Evolutionary conservation across 306 rosid genomes (phyloP), one percentile per base, ranked within the genome.

Genomic region (Dalbergia oliveri): DNA sequence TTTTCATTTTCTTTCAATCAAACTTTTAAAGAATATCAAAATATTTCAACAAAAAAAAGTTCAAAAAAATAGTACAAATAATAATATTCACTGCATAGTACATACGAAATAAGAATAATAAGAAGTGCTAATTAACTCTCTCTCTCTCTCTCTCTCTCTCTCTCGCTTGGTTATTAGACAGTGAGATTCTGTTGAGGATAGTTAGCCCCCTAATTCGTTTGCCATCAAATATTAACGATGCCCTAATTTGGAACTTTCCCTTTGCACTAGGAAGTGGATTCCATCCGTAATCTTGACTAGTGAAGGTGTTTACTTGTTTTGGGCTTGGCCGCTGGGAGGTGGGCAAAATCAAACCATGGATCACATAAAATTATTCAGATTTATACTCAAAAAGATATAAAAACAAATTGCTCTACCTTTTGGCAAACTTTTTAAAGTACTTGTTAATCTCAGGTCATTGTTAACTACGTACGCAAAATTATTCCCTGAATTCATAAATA

Each of bases 171-270:
- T 58, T 69, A 75, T 23, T 74, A 31, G 63, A 76, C 72, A 16
- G 39, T 47, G 45, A 9, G 34, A 63, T 76, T 64, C 64, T 63
- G 63, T 50, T 76, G 23, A 50, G 50, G 53, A 10, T 37, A 50
- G 80, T 1, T 21, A 21, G 23, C 23, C 23, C 63, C 39, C 39
- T 35, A 35, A 62, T 62, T 75, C 15, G 70, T 75, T 47, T 47
- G 1, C 73, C 73, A 66, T 66, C 66, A 35, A 37, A 51, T 35
- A 21, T 66, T 39, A 51, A 77, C 51, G 54, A 53, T 77, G 11
- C 45, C 34, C 13, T 19, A 26, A 26, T 26, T 54, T 77, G 81
- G 66, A 53, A 23, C 18, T 7, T 35, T 51, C 26, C 37, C 64
- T 76, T 76, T 51, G 43, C 54, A 37, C 51, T 31, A 35, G 11